phyloP scores from a whole-genome alignment of 164 flowering plant genomes.

The Tinospora cordifolia region DNA sequence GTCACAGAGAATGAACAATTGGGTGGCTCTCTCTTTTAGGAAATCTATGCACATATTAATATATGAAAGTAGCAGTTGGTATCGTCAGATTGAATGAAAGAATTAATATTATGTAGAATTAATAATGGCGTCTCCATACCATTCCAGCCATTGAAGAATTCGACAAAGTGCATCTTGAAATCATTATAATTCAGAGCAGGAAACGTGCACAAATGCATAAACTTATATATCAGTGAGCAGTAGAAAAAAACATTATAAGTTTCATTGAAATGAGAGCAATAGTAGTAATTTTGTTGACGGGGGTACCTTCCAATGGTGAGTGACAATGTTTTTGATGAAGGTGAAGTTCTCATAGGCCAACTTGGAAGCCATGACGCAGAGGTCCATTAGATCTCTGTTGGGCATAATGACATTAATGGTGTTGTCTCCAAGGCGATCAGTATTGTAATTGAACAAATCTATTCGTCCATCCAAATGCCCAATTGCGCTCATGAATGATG shows the following conservation, averaged over 20 bases:
- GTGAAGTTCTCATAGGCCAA: constrained; percentile 69
- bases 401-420: background rate
- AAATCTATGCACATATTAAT: constrained; percentile 29
- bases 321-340: constrained; percentile 48
- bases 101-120: too few species aligned
- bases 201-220: too few species aligned
- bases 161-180: constrained; percentile 70
- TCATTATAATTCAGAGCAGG: background rate
- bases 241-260: too few species aligned
- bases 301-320: constrained; percentile 78
- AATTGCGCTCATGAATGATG: constrained; percentile 57
- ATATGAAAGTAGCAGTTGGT: too few species aligned
- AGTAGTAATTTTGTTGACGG: background rate
- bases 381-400: constrained; percentile 48
- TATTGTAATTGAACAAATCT: constrained; percentile 31
- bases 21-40: constrained; percentile 51
- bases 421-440: too few species aligned
- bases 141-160: constrained; percentile 68
- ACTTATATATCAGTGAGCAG: too few species aligned
- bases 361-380: constrained; percentile 79
- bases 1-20: constrained; percentile 55
- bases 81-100: too few species aligned
- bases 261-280: background rate
- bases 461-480: constrained; percentile 76
- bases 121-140: constrained; percentile 24